phyloP scores from a whole-genome alignment of 2,329 filamentous ascomycete species.

The Penicillium sp. region DNA sequence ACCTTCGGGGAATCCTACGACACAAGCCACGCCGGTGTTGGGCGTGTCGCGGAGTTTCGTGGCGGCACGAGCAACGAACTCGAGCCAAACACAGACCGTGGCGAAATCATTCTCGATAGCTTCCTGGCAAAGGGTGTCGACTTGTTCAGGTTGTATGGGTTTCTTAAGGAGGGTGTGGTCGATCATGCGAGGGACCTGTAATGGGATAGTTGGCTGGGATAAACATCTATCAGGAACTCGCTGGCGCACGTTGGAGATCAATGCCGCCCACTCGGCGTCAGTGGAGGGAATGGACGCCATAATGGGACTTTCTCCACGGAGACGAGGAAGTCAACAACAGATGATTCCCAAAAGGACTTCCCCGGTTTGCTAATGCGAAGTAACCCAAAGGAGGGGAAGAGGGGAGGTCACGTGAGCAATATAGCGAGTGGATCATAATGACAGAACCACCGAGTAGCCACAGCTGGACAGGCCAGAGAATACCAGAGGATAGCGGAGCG shows the following conservation, averaged over 20 bases:
- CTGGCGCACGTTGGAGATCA: constrained; percentile 32
- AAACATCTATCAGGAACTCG: constrained; percentile 29
- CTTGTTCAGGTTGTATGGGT: constrained; percentile 52
- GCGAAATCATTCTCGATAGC: constrained; percentile 49
- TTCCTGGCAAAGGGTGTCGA: constrained; percentile 61
- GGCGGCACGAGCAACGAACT: constrained; percentile 56
- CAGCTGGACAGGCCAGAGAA: too few species aligned
- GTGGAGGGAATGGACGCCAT: constrained; percentile 33
- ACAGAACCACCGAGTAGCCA: constrained; percentile 3
- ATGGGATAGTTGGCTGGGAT: constrained; percentile 30
- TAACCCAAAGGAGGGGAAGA: constrained; percentile 1
- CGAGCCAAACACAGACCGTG: constrained; percentile 62
- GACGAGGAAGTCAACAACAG: neutral
- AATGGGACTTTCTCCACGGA: constrained; percentile 6
- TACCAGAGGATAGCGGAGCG: too few species aligned
- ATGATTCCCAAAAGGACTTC: neutral
- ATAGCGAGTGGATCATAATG: constrained; percentile 12
- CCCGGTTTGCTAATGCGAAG: neutral
- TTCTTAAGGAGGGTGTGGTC: constrained; percentile 48
- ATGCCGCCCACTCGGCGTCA: constrained; percentile 38
- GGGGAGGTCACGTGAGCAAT: constrained; percentile 23
- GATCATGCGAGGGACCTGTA: constrained; percentile 40
- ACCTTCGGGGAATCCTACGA: constrained; percentile 65
- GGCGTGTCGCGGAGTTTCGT: constrained; percentile 50
- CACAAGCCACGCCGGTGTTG: constrained; percentile 58